Percentiles rank a stretch among this genome's conserved stretches.
Evolutionary conservation across 1,139 yeast species (phyloP).

Genomic region (Kluyveromyces sp.): DNA sequence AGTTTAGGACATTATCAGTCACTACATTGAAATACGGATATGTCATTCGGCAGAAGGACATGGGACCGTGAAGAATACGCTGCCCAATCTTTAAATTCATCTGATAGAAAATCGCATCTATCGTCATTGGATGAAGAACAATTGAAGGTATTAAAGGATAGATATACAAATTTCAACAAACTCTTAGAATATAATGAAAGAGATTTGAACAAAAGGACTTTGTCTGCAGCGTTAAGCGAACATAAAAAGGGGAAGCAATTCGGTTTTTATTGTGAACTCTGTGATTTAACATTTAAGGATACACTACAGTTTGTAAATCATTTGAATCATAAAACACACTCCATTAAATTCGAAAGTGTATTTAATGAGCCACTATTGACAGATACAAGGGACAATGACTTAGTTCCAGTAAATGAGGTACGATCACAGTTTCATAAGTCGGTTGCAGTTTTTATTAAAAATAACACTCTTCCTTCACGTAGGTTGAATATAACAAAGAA

Average conservation of each 20-base stretch:
- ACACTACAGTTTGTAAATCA: constrained; percentile 77
- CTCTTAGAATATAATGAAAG: constrained; percentile 33
- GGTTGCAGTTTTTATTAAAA: constrained; percentile 19
- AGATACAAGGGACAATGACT: constrained; percentile 30
- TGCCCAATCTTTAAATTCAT: constrained; percentile 29
- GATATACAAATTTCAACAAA: constrained; percentile 19
- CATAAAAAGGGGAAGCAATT: constrained; percentile 53
- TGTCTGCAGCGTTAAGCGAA: constrained; percentile 37
- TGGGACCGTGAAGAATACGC: constrained; percentile 68
- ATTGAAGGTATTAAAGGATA: constrained; percentile 16
- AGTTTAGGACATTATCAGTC: not conserved
- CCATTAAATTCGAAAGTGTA: constrained; percentile 32
- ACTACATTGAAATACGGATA: not conserved
- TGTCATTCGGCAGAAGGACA: constrained; percentile 50
- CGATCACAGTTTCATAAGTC: constrained; percentile 20
- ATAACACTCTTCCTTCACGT: constrained; percentile 6
- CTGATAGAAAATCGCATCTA: constrained; percentile 8
- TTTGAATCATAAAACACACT: constrained; percentile 63
- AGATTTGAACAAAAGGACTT: constrained; percentile 38
- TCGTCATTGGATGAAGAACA: constrained; percentile 12
- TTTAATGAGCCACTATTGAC: constrained; percentile 24
- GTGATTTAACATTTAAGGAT: constrained; percentile 75
- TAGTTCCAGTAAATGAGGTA: constrained; percentile 32
- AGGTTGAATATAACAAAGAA: constrained; percentile 34
- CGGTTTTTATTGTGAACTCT: constrained; percentile 77